These are phyloP conservation scores for Lolium perenne DNA, from an alignment of 176 grass and related monocot species.

Conservation along the genomic window DNA sequence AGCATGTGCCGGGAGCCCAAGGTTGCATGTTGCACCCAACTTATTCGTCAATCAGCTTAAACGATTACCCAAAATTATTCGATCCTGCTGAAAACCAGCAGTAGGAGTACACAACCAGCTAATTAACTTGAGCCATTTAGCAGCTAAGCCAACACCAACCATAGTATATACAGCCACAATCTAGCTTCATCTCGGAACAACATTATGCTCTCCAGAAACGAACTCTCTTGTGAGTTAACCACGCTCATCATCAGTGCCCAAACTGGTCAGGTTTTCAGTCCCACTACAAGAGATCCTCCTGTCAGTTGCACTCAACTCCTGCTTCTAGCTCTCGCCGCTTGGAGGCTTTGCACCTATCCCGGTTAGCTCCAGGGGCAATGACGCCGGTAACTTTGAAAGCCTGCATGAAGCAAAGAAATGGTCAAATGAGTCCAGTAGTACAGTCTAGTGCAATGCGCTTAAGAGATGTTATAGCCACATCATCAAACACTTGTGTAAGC, in stretches of 20 bases:
- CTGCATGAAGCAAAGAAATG: slow-evolving; percentile 36
- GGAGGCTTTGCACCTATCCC: not conserved
- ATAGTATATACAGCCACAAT: slow-evolving; percentile 42
- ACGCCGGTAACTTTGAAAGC: slow-evolving; percentile 17
- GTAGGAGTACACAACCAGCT: slow-evolving; percentile 7
- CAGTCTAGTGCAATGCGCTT: not conserved
- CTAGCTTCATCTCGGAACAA: not conserved
- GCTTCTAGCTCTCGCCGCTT: slow-evolving; percentile 20
- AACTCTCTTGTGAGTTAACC: not conserved
- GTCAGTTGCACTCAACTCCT: slow-evolving; percentile 35
- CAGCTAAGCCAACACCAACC: slow-evolving; percentile 8
- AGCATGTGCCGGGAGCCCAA: slow-evolving; percentile 18
- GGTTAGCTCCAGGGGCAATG: slow-evolving; percentile 22
- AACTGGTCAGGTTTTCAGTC: slow-evolving; percentile 13
- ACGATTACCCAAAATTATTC: slow-evolving; percentile 35
- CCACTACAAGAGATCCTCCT: slow-evolving; percentile 1
- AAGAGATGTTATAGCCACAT: not conserved
- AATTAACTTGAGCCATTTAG: slow-evolving; percentile 7
- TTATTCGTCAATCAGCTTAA: slow-evolving; percentile 4
- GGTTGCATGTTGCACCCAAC: not conserved
- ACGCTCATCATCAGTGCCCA: not conserved
- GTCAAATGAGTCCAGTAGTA: slow-evolving; percentile 23
- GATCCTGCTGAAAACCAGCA: slow-evolving; percentile 34
- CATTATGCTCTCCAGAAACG: slow-evolving; percentile 9
- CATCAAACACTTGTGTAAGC: not conserved